Evolutionary conservation across 768 basidiomycete genomes (phyloP), one percentile per base, ranked within the genome.

Genomic region (Suillus decipiens): DNA sequence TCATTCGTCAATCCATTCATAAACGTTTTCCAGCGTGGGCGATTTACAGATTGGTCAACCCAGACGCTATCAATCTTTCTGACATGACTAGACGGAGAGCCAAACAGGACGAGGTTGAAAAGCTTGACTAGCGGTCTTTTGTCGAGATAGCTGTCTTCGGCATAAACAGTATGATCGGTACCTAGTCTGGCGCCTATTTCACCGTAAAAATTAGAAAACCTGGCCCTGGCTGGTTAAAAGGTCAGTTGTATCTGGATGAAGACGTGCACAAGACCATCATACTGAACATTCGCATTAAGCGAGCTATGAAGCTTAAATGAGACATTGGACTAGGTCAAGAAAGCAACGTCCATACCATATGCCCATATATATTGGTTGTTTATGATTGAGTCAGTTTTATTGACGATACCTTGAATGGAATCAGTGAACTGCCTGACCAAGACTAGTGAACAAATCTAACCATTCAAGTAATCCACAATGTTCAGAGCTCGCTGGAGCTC

Each of bases 71-170:
- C 39, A 14, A 62, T 55, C 42, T 62, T 42, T 28, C 67, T 68
- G 17, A 81, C 65, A 67, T 85, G 81, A 5, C 78, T 69, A 37
- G 80, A 76, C 0, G 85, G 84, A 6, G 80, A 76, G 11, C 70
- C 79, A 70, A 85, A 84, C 1, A 85, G 71, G 10, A 83, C 36
- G 2, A 72, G 33, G 6, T 53, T 45, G 9, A 63, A 11, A 9
- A 63, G 43, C n/a, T 54, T 11, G 8, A 61, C 50, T 22, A 60
- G 51, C 14, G 33, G 45, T 41, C 48, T 43, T 28, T 14, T 48
- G n/a, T 54, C 34, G 5, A 17, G 24, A 36, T n/a, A 36, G 50
- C 19, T 24, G 5, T 33, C 24, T 10, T 58, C 36, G 55, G 51
- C 53, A 59, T 72, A 66, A 15, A 77, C 60, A 2, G 76, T 75